Conservation (phyloP, 2,329 filamentous ascomycete genomes). For the Colletotrichum cereale region DNA sequence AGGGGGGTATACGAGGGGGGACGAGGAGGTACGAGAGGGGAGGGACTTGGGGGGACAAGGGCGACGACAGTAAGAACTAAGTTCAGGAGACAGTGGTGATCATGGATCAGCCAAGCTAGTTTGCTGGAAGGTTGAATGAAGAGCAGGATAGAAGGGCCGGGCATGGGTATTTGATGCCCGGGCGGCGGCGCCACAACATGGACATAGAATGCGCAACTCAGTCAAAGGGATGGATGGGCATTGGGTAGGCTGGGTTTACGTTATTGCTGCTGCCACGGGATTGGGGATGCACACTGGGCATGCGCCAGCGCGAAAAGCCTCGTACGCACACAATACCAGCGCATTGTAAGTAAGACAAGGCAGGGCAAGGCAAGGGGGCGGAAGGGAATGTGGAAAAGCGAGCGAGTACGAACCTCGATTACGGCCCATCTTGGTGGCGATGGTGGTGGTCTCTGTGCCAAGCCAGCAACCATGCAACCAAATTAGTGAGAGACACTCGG, state of each 20-base stretch:
- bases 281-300: conserved; percentile 9
- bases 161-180: conserved; percentile 16
- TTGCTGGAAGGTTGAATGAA: not conserved
- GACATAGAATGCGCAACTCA: not conserved
- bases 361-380: not conserved
- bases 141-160: conserved; percentile 6
- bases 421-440: conserved; percentile 31
- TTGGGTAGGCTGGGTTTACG: not conserved
- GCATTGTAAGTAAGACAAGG: conserved; percentile 13
- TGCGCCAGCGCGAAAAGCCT: conserved; percentile 24
- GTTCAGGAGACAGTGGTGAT: conserved; percentile 25
- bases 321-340: conserved; percentile 6
- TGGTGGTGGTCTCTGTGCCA: conserved; percentile 11
- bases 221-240: conserved; percentile 16
- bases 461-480: conserved; percentile 39
- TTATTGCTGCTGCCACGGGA: not conserved
- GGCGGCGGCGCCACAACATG: not conserved
- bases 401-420: conserved; percentile 38
- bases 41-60: conserved; percentile 1
- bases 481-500: conserved; percentile 40
- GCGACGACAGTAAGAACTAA: not conserved
- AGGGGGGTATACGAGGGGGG: not conserved
- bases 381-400: conserved; percentile 21
- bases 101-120: conserved; percentile 22
- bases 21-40: conserved; percentile 11